These are phyloP conservation scores for Pistacia integerrima DNA, from an alignment of 345 rosid species.

Conservation along the genomic window DNA sequence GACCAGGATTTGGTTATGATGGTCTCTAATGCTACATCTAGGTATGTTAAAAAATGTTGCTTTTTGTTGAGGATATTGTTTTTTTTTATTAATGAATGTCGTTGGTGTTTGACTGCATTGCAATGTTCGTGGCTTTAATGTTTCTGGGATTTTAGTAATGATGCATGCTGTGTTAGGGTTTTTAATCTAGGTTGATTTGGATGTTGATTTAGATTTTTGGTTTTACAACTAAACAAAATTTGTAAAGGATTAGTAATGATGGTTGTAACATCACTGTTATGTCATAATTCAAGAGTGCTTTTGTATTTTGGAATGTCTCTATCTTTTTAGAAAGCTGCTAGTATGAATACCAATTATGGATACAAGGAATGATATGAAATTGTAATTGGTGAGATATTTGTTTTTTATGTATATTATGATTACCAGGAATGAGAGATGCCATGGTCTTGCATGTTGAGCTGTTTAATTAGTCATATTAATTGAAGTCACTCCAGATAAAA, in stretches of 20 bases:
- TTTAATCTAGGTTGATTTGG: background rate
- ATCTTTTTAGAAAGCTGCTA: background rate
- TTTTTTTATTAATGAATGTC: background rate
- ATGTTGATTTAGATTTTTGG: background rate
- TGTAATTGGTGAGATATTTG: background rate
- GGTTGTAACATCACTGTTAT: background rate
- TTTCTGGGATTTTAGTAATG: background rate
- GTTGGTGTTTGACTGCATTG: background rate
- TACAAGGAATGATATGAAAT: background rate
- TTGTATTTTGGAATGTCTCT: background rate
- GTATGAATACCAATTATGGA: background rate
- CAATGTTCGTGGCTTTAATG: background rate
- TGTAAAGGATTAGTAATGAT: background rate
- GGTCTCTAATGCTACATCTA: conserved; percentile 57
- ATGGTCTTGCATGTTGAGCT: background rate
- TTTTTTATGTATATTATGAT: background rate
- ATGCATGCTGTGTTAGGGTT: background rate
- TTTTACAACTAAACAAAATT: background rate
- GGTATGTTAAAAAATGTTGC: conserved; percentile 34
- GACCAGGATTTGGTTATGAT: conserved; percentile 95
- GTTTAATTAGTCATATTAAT: background rate
- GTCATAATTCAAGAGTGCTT: no score
- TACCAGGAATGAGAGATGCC: background rate
- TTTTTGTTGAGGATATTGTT: conserved; percentile 7
- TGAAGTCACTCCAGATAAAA: background rate